Evolutionary conservation across 2,329 filamentous ascomycete genomes (phyloP).

Genomic region (Botrytis sinoallii): DNA sequence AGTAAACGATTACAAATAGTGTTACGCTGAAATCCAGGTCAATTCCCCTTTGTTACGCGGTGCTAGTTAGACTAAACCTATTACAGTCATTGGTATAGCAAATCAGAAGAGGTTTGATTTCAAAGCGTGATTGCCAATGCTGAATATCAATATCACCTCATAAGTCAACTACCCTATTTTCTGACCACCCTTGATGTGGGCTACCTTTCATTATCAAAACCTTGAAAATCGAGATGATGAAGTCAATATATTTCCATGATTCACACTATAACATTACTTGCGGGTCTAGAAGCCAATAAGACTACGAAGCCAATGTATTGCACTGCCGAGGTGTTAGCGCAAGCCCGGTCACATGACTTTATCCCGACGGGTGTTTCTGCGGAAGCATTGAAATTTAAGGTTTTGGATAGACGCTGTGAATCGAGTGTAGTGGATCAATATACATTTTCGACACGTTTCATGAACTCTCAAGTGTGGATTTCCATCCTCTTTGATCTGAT

Average conservation of each 20-base stretch:
- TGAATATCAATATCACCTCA: not conserved
- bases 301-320: not conserved
- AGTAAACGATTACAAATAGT: not conserved
- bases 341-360: not conserved
- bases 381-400: not conserved
- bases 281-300: not conserved
- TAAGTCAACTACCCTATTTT: not conserved
- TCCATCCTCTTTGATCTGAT: not conserved
- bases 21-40: not conserved
- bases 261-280: not conserved
- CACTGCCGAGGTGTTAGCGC: not conserved
- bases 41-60: not conserved
- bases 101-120: not conserved
- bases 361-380: not conserved
- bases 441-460: not conserved
- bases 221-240: not conserved
- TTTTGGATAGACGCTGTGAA: not conserved
- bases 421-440: not conserved
- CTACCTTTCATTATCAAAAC: not conserved
- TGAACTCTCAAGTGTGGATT: not conserved
- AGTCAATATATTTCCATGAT: not conserved
- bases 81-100: not conserved
- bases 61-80: not conserved
- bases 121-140: not conserved
- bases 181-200: not conserved